Evolutionary conservation across 805 yeast species (phyloP).

Genomic region (Candida manassasensis): DNA sequence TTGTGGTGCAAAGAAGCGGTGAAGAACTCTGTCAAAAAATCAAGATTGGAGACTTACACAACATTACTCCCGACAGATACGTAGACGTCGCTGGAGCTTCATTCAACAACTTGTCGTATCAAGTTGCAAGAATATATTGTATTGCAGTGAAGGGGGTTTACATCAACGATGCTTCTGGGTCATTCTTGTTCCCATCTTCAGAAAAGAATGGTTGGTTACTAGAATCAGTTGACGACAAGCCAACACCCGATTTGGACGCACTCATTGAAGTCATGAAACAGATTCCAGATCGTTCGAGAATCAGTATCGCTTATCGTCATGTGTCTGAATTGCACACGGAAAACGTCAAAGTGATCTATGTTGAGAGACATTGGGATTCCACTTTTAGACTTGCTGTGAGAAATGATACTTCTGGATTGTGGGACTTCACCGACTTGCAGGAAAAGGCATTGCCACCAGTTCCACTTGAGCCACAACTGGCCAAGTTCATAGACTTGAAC

Average conservation of each 20-base stretch:
- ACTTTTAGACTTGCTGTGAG: slow-evolving; percentile 64
- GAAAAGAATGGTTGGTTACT: slow-evolving; percentile 77
- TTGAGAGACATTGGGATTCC: slow-evolving; percentile 84
- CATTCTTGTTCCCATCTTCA: slow-evolving; percentile 56
- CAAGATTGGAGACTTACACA: slow-evolving; percentile 69
- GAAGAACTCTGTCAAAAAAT: slow-evolving; percentile 46
- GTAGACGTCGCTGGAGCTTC: slow-evolving; percentile 84
- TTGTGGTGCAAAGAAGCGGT: slow-evolving; percentile 75
- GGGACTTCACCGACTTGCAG: slow-evolving; percentile 51
- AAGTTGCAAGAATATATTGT: slow-evolving; percentile 79
- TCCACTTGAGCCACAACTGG: slow-evolving; percentile 51
- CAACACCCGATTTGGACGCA: slow-evolving; percentile 68
- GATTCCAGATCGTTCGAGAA: slow-evolving; percentile 73
- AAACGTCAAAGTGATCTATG: slow-evolving; percentile 55
- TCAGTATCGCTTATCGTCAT: slow-evolving; percentile 69
- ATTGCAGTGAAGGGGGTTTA: slow-evolving; percentile 84
- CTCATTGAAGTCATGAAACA: slow-evolving; percentile 73
- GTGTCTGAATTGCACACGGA: slow-evolving; percentile 77
- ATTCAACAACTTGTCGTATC: slow-evolving; percentile 81
- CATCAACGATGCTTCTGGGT: slow-evolving; percentile 71
- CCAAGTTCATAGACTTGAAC: slow-evolving; percentile 68
- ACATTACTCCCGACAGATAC: slow-evolving; percentile 76
- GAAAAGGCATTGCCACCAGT: slow-evolving; percentile 60
- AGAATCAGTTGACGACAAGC: slow-evolving; percentile 70
- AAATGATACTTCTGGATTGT: slow-evolving; percentile 50